Base-by-base conservation (phyloP, 2,329 filamentous ascomycete genomes). In the Ophiostoma pallidulum region DNA sequence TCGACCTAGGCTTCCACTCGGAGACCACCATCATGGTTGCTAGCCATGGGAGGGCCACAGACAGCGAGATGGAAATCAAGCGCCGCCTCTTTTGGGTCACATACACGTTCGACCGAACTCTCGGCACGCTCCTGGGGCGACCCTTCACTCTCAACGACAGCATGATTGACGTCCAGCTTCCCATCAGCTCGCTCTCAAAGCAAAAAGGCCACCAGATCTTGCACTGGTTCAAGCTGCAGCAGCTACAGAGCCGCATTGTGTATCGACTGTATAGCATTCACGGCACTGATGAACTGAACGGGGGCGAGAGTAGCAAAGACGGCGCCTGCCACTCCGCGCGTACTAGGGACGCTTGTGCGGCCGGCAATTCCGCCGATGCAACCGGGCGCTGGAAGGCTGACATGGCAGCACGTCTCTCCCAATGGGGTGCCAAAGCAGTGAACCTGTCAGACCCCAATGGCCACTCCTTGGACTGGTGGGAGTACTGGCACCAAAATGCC, bases 71-170 rank as follows among this genome's bases (percentile, higher is more conserved):
- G 6, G 48, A 42, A n/a, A 36, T 35, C 14, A 57, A 58, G 45
- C 42, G 56, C n/a, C 50, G 57, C 1, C 47, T 58, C 2, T 58
- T 58, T 32, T 58, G 57, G 57, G 54, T 57, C n/a, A 57, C 55
- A 3, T 58, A 57, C 32, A 50, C 47, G 2, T 57, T 57, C 42
- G 57, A 58, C 32, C 52, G 56, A 18, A 55, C 53, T 0, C 48
- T 57, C 8, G 51, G 53, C n/a, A 57, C 49, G 6, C 57, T 58
- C 20, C 49, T 57, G 3, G 57, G 57, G 6, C 51, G 56, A 7
- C 56, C 56, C 0, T 58, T 56, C 16, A 56, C 56, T 10, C 38
- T 58, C 4, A 50, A 54, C 13, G 56, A 58, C 38, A 49, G 49
- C 14, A 52, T 50, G 7, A 57, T 58, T 24, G 54, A 58, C 19